Evolutionary conservation across 169 alveolate species (phyloP), one percentile per base, ranked within the genome.

Genomic region (Theileria luwenshuni): DNA sequence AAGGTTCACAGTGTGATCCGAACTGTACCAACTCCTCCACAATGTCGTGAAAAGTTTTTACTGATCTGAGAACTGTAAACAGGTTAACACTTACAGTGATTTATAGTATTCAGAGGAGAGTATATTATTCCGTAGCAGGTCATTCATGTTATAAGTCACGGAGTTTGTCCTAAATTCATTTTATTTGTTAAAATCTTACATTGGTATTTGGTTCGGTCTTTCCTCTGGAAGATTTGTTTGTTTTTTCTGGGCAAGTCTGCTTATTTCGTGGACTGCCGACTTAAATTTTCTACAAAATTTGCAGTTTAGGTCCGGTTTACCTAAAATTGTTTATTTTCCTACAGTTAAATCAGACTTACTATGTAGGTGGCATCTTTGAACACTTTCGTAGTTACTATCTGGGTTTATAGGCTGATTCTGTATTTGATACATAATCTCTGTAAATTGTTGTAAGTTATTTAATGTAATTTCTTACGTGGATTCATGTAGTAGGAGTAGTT

Each of bases 1-100:
- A 88, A 33, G 93, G 93, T 71, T 88, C 93, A 17, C 76, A 90
- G 59, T 88, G 93, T 60, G 85, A 84, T 3, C 90, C 93, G 77
- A 83, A 84, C 70, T 83, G 85, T 35, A 68, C 86, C 52, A 88
- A 59, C 79, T 88, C 93, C 35, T 84, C 74, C 25, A 88, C 49
- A 13, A 88, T 81, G 49, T 83, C 90, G 48, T 73, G 51, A 52
- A 73, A 77, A 1, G 90, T 75, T 51, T 77, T 76, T 41, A 79
- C 73, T 5, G 87, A 42, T n/a, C 87, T 79, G 70, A n/a, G 3
- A n/a, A n/a, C n/a, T n/a, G 27, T n/a, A 23, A 33, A n/a, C 30
- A n/a, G 27, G 21, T 15, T 19, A n/a, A 7, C 28, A 88, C 76
- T 32, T 73, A 61, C 77, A 83, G 64, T 2, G 91, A 84, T 73